Evolutionary conservation across 2,329 filamentous ascomycete species (phyloP).

Genomic region (Esteya vermicola): DNA sequence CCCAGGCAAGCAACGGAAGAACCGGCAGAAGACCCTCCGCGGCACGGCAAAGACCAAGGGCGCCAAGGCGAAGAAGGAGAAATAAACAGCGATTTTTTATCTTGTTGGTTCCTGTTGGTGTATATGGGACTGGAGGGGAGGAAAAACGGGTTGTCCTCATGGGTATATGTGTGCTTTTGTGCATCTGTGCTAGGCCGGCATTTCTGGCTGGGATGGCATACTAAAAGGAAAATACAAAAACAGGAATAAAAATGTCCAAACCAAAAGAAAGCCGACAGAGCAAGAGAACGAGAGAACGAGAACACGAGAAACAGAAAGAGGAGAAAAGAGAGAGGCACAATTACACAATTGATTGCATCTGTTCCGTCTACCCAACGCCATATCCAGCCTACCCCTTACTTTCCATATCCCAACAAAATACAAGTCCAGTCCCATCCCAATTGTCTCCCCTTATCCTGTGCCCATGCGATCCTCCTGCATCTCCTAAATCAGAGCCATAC

Average conservation of each 20-base stretch:
- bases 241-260: background rate
- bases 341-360: too few relatives aligned
- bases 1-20: conserved; percentile 99
- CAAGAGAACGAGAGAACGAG: background rate
- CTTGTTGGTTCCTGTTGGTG: background rate
- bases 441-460: too few relatives aligned
- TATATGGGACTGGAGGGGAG: background rate
- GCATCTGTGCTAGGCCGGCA: background rate
- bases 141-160: background rate
- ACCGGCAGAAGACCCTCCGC: conserved; percentile 96
- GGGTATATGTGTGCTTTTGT: conserved; percentile 3
- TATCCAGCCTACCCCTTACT: too few relatives aligned
- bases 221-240: conserved; percentile 6
- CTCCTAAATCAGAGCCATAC: too few relatives aligned
- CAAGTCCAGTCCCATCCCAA: too few relatives aligned
- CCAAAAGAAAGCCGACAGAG: background rate
- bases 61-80: conserved; percentile 86
- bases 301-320: too few relatives aligned
- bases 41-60: conserved; percentile 98
- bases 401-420: too few relatives aligned
- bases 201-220: background rate
- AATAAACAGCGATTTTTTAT: conserved; percentile 49
- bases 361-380: too few relatives aligned
- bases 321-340: too few relatives aligned
- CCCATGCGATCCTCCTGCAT: too few relatives aligned